Base-by-base conservation (phyloP, 495 filamentous ascomycete genomes). In the Neurospora africana region DNA sequence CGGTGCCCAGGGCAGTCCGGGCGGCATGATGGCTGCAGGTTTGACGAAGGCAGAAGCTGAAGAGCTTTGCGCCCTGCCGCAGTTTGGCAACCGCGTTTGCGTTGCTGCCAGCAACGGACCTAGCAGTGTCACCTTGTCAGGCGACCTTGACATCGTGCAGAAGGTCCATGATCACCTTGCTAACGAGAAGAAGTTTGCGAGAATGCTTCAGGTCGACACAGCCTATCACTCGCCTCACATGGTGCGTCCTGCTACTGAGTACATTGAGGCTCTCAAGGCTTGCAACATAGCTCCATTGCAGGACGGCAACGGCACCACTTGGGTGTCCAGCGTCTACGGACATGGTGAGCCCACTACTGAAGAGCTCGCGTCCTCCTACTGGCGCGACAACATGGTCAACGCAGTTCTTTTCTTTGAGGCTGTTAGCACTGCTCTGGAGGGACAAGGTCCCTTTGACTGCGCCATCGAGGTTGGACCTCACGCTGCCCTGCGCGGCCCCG, bases 141-240 rank as follows among this genome's bases (percentile, higher is more conserved):
- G 83, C 0, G 80, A 86, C 67, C 35, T 76, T 4, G 81, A 83
- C 5, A 73, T 73, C 0, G 77, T 90, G 11, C 69, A 83, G 1
- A 41, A 78, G 2, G 76, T 83, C 6, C 72, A 81, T 33, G 69
- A 72, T 0, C 47, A 75, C 4, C 75, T 89, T 5, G 74, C 76
- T 0, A 61, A 65, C 7, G 70, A 81, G 6, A 53, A 75, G 3
- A 78, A 79, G 21, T 88, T 88, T 67, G 79, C 81, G 0, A 75
- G 83, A 11, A 3, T 80, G 30, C 75, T 90, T 2, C 71, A 74
- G 17, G 82, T 89, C 6, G 82, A 86, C 39, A 84, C 81, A 2
- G 89, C 89, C 0, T 92, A 92, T 72, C 90, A 91, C 75, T 89
- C 88, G 0, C 83, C 83, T 1, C 88, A 87, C 72, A 91, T 92